These are phyloP conservation scores for Colletotrichum cereale DNA, from an alignment of 2,329 filamentous ascomycete species.

Conservation along the genomic window DNA sequence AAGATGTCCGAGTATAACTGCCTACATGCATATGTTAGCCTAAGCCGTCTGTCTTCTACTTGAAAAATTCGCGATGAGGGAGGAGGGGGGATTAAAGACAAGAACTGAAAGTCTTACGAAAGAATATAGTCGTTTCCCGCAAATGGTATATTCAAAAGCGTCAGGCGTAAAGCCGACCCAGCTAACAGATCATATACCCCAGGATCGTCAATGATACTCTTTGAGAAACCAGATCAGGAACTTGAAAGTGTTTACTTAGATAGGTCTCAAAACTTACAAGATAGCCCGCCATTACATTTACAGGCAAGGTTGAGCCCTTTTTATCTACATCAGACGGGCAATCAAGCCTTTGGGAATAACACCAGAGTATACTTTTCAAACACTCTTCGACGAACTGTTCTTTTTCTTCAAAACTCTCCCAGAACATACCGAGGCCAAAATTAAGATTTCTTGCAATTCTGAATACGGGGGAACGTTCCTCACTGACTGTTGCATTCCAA, in stretches of 20 bases:
- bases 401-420: no score
- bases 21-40: no score
- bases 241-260: background rate
- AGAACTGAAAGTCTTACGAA: no score
- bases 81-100: no score
- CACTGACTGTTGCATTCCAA: no score
- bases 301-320: background rate
- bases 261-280: background rate
- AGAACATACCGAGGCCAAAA: no score
- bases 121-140: fast-evolving
- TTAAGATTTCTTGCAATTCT: fast-evolving
- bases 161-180: background rate
- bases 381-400: background rate
- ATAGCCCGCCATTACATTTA: background rate
- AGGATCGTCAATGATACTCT: no score
- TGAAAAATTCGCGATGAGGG: no score
- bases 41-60: no score
- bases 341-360: background rate
- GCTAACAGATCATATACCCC: no score
- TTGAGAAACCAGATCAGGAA: background rate
- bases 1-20: no score
- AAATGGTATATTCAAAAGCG: background rate
- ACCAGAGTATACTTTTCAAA: background rate
- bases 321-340: background rate
- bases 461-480: background rate